Evolutionary conservation across 2,329 filamentous ascomycete species (phyloP).

Genomic region (Didymella sp.): DNA sequence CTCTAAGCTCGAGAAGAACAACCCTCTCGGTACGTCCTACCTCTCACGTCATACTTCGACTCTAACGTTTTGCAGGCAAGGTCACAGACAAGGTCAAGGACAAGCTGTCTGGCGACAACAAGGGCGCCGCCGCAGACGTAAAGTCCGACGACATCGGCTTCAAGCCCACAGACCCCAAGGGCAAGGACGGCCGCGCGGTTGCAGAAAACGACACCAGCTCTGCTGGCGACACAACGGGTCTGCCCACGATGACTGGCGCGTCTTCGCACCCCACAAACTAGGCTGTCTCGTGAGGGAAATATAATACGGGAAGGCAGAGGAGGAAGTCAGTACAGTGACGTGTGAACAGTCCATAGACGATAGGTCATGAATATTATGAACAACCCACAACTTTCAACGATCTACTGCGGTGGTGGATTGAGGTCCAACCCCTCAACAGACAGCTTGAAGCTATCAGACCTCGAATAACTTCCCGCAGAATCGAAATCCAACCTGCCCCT

Average conservation of each 20-base stretch:
- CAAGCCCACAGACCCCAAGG: conserved; percentile 5
- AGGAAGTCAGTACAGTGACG: neutral
- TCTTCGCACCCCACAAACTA: conserved; percentile 2
- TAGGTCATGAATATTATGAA: neutral
- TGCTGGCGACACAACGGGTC: conserved; percentile 4
- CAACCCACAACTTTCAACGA: neutral
- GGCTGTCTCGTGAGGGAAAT: no score
- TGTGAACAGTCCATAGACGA: neutral
- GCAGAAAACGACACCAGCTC: conserved; percentile 7
- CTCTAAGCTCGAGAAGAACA: conserved; percentile 11
- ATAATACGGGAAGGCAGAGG: neutral
- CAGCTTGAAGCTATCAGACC: conserved; percentile 69
- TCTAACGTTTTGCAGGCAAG: neutral
- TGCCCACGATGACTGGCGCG: conserved; percentile 11
- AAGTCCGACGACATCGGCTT: conserved; percentile 13
- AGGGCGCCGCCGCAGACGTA: neutral
- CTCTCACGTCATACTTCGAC: no score
- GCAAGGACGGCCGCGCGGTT: conserved; percentile 9
- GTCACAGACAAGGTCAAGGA: conserved; percentile 12
- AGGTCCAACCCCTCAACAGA: conserved; percentile 67
- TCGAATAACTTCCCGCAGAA: conserved; percentile 83
- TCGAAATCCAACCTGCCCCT: conserved; percentile 83
- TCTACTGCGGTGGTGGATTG: conserved; percentile 59
- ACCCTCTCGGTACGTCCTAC: neutral
- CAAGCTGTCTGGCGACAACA: neutral